Conservation (phyloP, 257 asterid genomes). For the Phtheirospermum japonicum region DNA sequence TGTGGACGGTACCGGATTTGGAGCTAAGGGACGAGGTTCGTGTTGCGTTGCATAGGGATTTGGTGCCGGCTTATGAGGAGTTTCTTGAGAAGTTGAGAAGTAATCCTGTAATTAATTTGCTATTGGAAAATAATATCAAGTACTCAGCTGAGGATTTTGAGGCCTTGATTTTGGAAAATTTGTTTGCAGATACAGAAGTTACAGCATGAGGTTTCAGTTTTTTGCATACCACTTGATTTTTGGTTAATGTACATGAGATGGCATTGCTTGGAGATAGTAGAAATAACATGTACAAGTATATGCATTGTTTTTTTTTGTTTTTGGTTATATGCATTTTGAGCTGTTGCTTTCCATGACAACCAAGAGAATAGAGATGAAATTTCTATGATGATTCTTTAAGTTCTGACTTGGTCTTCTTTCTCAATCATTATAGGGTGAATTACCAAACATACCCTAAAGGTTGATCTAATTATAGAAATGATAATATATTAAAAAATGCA, state of each 20-base stretch:
- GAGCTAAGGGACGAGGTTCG: conserved; percentile 34
- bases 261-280: neutral
- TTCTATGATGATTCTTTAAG: too few species aligned
- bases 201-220: neutral
- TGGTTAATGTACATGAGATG: neutral
- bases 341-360: too few species aligned
- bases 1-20: conserved; percentile 35
- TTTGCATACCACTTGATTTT: neutral
- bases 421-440: too few species aligned
- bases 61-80: conserved; percentile 31
- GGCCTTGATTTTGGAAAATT: conserved; percentile 22
- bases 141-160: conserved; percentile 35
- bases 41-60: neutral
- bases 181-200: conserved; percentile 25
- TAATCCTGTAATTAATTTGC: conserved; percentile 14
- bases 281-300: too few species aligned
- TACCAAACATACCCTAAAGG: too few species aligned
- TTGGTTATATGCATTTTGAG: too few species aligned
- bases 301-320: too few species aligned
- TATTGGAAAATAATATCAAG: conserved; percentile 24
- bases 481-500: too few species aligned
- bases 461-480: too few species aligned
- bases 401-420: too few species aligned
- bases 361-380: too few species aligned
- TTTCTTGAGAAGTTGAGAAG: conserved; percentile 31